A percentile compares a stretch with the other conserved stretches of the same genome.
Conservation (phyloP, 768 basidiomycete genomes). For the Tricholoma matsutake region DNA sequence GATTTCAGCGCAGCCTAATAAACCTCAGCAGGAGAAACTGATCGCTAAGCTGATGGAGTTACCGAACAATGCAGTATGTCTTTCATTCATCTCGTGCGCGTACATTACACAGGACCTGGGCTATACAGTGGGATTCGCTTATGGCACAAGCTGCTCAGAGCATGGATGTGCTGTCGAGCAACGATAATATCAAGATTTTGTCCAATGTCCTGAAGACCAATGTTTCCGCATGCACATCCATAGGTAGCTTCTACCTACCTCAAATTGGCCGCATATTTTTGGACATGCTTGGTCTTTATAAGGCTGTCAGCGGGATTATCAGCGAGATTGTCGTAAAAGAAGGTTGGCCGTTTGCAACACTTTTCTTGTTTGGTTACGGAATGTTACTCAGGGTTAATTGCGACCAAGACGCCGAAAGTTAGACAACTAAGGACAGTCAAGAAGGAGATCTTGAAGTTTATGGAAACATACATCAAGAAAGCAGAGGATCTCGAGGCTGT, state of each 20-base stretch:
- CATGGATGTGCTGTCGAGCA: constrained; percentile 86
- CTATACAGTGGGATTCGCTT: constrained; percentile 85
- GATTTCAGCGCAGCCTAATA: constrained; percentile 99
- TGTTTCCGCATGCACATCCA: constrained; percentile 94
- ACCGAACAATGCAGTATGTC: constrained; percentile 89
- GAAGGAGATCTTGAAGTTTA: constrained; percentile 95
- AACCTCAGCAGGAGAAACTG: constrained; percentile 92
- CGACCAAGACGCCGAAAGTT: constrained; percentile 96
- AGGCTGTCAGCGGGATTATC: constrained; percentile 95
- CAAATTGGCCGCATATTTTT: constrained; percentile 94
- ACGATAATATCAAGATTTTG: constrained; percentile 95
- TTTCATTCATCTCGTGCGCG: not conserved
- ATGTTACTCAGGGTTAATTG: constrained; percentile 63
- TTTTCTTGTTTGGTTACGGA: not conserved
- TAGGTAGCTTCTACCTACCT: constrained; percentile 96
- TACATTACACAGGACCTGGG: constrained; percentile 2
- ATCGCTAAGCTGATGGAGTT: constrained; percentile 96
- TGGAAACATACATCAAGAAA: constrained; percentile 97
- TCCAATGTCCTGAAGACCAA: constrained; percentile 98
- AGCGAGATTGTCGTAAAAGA: constrained; percentile 88
- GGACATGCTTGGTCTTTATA: constrained; percentile 97
- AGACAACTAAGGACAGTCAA: constrained; percentile 94
- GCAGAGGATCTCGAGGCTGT: constrained; percentile 95
- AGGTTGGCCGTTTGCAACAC: constrained; percentile 41
- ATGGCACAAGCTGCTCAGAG: constrained; percentile 94